Base-by-base conservation (phyloP, 2,329 filamentous ascomycete species). In the Colletotrichum australisinense region DNA sequence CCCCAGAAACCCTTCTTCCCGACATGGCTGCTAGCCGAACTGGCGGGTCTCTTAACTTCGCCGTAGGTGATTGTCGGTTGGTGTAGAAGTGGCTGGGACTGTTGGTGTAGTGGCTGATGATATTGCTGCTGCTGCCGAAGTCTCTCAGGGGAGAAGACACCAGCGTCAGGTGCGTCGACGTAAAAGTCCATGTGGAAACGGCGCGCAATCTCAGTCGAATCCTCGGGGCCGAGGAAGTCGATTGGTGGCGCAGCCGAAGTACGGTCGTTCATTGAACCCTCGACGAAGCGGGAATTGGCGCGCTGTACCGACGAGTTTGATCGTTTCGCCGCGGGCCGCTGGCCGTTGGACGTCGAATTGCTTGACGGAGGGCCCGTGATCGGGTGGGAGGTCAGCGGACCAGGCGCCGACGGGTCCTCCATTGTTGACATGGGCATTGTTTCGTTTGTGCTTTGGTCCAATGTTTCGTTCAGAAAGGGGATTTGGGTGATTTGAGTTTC, bases 191-290 rank as follows among this genome's bases (percentile, higher is more conserved):
- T 71, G 67, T 71, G 71, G 30, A 76, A 72, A 42, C 78, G 60
- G 77, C 80, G 42, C 73, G 76, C 75, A 77, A 79, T 73, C 76
- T 74, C 72, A 8, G 78, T 28, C 68, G 71, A 66, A 30, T 82
- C 80, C 19, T 81, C 80, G 12, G 82, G 80, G 26, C 81, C 90
- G 55, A 93, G 86, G 81, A 93, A 95, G 53, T 90, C 87, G 57
- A 89, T 87, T 0, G 94, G 94, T 32, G 94, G 94, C 72, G 87
- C 89, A 72, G 90, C 88, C 78, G 93, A 95, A 38, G 90, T 86
- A 76, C 93, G 91, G 82, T 97, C 94, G 79, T 92, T 94, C 94
- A 98, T 96, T 78, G 93, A 96, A 53, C 93, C 95, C 83, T 98
- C 95, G 49, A 92, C 78, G 88, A 97, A 86, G 83, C 91, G 80